Conservation (phyloP, 2,329 filamentous ascomycete species). For the Xylaria multiplex region DNA sequence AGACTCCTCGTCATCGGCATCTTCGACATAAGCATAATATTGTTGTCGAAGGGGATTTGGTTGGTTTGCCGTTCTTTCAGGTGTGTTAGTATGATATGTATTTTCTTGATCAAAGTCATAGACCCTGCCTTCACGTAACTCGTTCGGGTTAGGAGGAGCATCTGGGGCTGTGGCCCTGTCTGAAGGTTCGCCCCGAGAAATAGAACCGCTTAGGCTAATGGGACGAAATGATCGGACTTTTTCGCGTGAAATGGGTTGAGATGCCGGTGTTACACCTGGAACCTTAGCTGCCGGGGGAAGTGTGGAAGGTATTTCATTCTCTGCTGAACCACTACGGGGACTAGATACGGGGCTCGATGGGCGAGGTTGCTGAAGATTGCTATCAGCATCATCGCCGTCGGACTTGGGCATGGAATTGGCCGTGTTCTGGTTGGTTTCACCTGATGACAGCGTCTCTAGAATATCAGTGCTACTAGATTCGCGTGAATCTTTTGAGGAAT, state of each 20-base stretch:
- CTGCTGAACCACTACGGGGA: background rate
- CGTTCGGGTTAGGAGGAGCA: too few relatives aligned
- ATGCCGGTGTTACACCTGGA: background rate
- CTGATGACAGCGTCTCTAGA: too few relatives aligned
- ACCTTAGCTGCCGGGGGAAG: background rate
- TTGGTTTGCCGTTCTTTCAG: background rate
- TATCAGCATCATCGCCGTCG: background rate
- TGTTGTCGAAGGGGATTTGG: background rate
- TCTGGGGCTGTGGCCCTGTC: too few relatives aligned
- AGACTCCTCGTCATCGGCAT: slow-evolving; percentile 6
- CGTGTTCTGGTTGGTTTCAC: background rate
- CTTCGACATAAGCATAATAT: slow-evolving; percentile 17
- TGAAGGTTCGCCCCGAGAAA: too few relatives aligned
- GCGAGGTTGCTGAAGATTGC: background rate
- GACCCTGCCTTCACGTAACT: too few relatives aligned
- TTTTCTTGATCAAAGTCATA: background rate
- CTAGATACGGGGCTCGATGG: background rate
- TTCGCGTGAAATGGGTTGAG: too few relatives aligned
- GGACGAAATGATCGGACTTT: background rate
- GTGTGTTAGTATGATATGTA: background rate
- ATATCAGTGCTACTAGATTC: background rate
- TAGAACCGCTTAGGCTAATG: background rate
- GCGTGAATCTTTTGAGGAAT: background rate
- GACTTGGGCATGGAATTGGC: background rate
- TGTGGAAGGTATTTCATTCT: background rate